Evolutionary conservation across 129 eudicot genomes (phyloP), one percentile per base, ranked within the genome.

Genomic region (Apium graveolens): DNA sequence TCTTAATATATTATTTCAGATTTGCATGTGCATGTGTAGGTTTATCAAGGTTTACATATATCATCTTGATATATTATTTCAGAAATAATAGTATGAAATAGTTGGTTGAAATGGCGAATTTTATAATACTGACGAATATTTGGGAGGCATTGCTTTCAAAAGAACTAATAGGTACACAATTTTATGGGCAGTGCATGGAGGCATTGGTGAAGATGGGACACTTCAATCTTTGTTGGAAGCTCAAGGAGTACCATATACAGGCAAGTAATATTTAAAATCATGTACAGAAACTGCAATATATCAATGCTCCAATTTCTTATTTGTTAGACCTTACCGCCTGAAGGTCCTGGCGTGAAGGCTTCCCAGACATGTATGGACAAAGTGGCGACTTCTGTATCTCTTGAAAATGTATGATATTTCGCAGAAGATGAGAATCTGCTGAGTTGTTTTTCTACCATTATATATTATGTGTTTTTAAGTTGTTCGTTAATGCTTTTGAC

Each of bases 171-270:
- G 62, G 79, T 27, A 29, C 66, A 11, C 79, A 78, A 85, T 78
- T 70, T 51, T 62, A 73, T 89, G 80, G 75, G 78, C 88, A 93
- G 98, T 93, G 82, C 98, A 93, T 82, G 98, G 98, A 76, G 96
- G 97, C 78, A 93, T 93, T 41, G 98, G 98, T 71, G 98, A 93
- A 85, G 92, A 93, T 86, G 98, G 98, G 66, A 93, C 98, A 68
- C 97, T 93, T 53, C 98, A 93, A 76, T 87, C 91, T 27, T 57
- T 89, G 85, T 87, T 93, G 60, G 97, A 89, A 77, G 90, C 92
- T 66, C 93, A 87, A 80, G 90, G 90, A 80, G 90, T 93, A 81
- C 90, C 95, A 55, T 85, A 91, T 46, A 87, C 97, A 80, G 98
- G 98, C 91, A 84, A 73, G 13, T 32, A 8, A 62, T 81, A 37